phyloP scores from a whole-genome alignment of 495 filamentous ascomycete genomes.

The Hypoxylon rickii region DNA sequence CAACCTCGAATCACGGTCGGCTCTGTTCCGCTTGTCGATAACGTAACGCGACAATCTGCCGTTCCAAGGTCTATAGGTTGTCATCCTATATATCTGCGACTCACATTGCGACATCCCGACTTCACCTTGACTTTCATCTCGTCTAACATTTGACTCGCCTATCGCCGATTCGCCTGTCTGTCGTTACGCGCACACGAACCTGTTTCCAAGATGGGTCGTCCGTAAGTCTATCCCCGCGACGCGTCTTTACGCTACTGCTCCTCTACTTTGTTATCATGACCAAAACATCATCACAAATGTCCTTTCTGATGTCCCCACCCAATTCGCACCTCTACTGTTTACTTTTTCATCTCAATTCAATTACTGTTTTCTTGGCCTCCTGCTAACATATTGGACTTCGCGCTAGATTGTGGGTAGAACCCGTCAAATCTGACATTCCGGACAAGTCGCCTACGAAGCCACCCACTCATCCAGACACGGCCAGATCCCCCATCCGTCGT shows the following conservation, averaged over 20 bases:
- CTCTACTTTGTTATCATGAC: not conserved
- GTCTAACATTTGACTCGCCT: not conserved
- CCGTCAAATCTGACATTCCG: slow-evolving; percentile 50
- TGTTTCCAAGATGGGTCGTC: slow-evolving; percentile 70
- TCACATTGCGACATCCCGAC: not conserved
- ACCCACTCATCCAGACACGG: slow-evolving; percentile 48
- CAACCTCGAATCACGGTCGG: not conserved
- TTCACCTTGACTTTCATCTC: not conserved
- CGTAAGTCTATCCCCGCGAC: slow-evolving; percentile 60
- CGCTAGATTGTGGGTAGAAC: slow-evolving; percentile 50
- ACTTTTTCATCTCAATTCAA: not conserved
- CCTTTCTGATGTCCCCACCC: not conserved
- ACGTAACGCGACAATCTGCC: not conserved
- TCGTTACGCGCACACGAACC: slow-evolving; percentile 21
- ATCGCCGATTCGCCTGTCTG: not conserved
- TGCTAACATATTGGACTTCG: too few species aligned
- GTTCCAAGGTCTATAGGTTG: not conserved
- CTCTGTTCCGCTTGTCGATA: not conserved
- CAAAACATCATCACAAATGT: not conserved
- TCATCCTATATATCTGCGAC: not conserved
- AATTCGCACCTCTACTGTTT: not conserved
- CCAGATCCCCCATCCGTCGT: slow-evolving; percentile 72
- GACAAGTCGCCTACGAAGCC: not conserved
- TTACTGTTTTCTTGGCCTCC: too few species aligned
- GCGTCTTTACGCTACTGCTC: slow-evolving; percentile 11